Base-by-base conservation (phyloP, 192 early-diverging fungal genomes). In the Coemansia furcata region DNA sequence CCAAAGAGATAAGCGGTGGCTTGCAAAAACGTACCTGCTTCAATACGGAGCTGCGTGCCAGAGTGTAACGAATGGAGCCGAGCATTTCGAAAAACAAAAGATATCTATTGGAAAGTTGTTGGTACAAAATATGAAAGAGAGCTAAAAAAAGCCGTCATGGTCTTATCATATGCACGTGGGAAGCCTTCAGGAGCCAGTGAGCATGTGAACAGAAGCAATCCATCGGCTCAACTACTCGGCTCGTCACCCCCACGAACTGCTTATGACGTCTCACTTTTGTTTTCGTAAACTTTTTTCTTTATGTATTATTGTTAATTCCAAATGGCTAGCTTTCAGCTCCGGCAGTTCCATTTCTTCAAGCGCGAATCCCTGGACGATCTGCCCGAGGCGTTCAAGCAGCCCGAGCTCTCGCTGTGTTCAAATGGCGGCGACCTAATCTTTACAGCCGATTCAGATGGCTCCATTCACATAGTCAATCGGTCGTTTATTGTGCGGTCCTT, bases 391-490 rank as follows among this genome's bases (percentile, higher is more conserved):
- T 76, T 79, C 60, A 57, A 58, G 60, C 68, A 68, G 68, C 59
- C 73, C 42, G 82, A 76, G 73, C 82, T 77, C 65, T 68, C 76
- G 49, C 38, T 84, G 63, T 67, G 73, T 5, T 83, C 80, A 1
- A 68, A 71, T 67, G 70, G 70, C 69, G 76, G 76, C 64, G 80
- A 75, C 60, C 66, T 83, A 4, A 63, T 83, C 32, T 84, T 84
- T 38, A 47, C 79, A 3, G 76, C 82, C 26, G 82, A 84, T 67
- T 43, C 76, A 36, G 67, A 66, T 1, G 77, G 82, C 36, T 67
- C 57, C 43, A 67, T 94, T 5, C 87, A 90, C 74, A 85, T 91
- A 58, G 82, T 90, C 66, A 89, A 91, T 66, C 84, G 86, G 43
- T 60, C 69, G 14, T 86, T 92, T 50, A 83, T 86, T 32, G 85